Evolutionary conservation across 2,329 filamentous ascomycete species (phyloP).

Genomic region (Xylariaceae sp.): DNA sequence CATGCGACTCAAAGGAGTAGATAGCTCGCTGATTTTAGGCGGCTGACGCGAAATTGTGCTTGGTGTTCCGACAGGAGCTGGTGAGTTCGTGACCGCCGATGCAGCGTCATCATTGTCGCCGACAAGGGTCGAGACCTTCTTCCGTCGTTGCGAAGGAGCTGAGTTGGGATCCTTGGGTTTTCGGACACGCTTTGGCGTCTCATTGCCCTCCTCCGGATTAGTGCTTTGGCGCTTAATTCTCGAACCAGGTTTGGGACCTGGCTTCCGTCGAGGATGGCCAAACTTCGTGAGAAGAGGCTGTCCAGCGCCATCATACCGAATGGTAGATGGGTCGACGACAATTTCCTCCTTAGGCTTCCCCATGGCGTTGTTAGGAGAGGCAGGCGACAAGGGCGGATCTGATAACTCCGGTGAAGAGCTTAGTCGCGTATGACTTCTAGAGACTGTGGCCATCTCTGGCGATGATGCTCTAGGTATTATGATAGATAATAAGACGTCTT

Average conservation of each 20-base stretch:
- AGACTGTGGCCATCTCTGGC: constrained; percentile 24
- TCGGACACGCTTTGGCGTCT: constrained; percentile 48
- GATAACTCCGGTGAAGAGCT: constrained; percentile 34
- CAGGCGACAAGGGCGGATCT: constrained; percentile 29
- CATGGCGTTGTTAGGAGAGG: constrained; percentile 31
- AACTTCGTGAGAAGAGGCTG: constrained; percentile 49
- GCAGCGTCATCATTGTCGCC: constrained; percentile 28
- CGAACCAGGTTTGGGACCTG: constrained; percentile 59
- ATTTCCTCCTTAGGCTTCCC: constrained; percentile 30
- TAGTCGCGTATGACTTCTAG: constrained; percentile 25
- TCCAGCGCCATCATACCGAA: constrained; percentile 30
- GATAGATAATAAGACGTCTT: too few species aligned
- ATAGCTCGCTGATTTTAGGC: constrained; percentile 38
- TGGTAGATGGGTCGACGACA: constrained; percentile 32
- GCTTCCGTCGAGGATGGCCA: constrained; percentile 57
- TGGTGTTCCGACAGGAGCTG: constrained; percentile 17
- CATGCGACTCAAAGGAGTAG: constrained; percentile 24
- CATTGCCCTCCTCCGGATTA: constrained; percentile 35
- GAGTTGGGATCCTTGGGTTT: constrained; percentile 58
- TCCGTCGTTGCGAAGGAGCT: constrained; percentile 49
- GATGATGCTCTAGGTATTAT: background rate
- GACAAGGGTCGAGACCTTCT: constrained; percentile 42
- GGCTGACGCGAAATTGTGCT: constrained; percentile 34
- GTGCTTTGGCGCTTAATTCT: constrained; percentile 40
- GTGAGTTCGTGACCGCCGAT: constrained; percentile 26